Base-by-base conservation (phyloP, 179 eudicot genomes). In the Vitellaria paradoxa region DNA sequence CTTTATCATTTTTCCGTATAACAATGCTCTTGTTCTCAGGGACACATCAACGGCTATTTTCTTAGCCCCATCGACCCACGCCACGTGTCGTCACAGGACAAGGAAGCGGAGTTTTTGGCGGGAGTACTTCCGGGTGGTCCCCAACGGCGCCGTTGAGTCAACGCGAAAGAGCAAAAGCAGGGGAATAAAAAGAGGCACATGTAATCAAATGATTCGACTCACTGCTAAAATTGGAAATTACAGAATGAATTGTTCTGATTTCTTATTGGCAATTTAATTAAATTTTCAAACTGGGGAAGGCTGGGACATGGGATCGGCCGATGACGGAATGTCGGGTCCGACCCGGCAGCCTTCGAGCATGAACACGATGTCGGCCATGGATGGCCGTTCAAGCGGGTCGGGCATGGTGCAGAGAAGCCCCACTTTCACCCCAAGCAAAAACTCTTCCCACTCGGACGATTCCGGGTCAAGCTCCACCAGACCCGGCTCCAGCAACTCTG, bases 401-500 rank as follows among this genome's bases (percentile, higher is more conserved):
- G 71, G 50, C 65, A 69, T 52, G 1, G 84, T 81, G 71, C 84
- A 81, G 7, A 81, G 81, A 75, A 81, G 57, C 15, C 84, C 84
- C 23, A 81, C 84, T 64, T 81, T 81, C 56, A 81, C 73, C 2
- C 84, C 84, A 17, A 81, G 77, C 81, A 81, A 77, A 57, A 81
- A 81, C 78, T 81, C 84, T 64, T 81, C 84, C 84, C 84, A 81
- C 37, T 81, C 84, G 1, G 84, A 81, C 2, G 84, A 81, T 21
- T 75, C 78, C 59, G 85, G 84, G 72, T 87, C 80, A 72, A 81
- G 81, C 65, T 86, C 88, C 17, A 88, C 84, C 78, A 86, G 72
- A 40, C 89, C 86, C 23, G 89, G 91, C 75, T 88, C 91, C 3
- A 77, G 24, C 65, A 81, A 47, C 42, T 81, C 84, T n/a, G 75